Conservation (phyloP, 1,139 yeast species). For the Yamadazyma dushanensis region DNA sequence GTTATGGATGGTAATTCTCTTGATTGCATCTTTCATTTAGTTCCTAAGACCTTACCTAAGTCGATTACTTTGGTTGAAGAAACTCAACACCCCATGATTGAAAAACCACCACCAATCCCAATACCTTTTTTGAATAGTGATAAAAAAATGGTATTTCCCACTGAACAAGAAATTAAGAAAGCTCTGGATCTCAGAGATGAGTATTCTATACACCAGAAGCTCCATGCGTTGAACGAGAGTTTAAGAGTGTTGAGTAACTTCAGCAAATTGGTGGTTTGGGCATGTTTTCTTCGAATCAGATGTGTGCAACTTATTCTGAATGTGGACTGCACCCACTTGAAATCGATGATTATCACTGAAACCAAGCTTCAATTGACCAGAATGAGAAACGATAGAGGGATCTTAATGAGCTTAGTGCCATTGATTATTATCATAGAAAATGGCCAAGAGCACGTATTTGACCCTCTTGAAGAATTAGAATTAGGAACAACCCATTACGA, state of each 20-base stretch:
- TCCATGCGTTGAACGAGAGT: slow-evolving; percentile 42
- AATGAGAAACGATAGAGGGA: slow-evolving; percentile 15
- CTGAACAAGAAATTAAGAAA: slow-evolving; percentile 28
- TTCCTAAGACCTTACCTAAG: slow-evolving; percentile 18
- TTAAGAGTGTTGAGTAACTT: slow-evolving; percentile 37
- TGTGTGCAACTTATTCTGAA: slow-evolving; percentile 14
- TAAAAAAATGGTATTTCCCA: slow-evolving; percentile 36
- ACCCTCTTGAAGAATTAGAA: slow-evolving; percentile 8
- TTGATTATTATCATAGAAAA: slow-evolving; percentile 19
- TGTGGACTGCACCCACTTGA: slow-evolving; percentile 3
- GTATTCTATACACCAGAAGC: slow-evolving; percentile 35
- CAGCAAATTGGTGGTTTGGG: slow-evolving; percentile 41
- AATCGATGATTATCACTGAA: slow-evolving; percentile 24
- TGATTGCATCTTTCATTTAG: slow-evolving; percentile 12
- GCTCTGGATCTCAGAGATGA: slow-evolving; percentile 34
- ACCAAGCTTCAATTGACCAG: slow-evolving; percentile 22
- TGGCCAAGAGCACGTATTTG: slow-evolving; percentile 11
- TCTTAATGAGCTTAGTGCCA: slow-evolving; percentile 20
- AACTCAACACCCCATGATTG: slow-evolving; percentile 12
- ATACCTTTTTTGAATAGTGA: slow-evolving; percentile 43
- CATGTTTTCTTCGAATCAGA: slow-evolving; percentile 21
- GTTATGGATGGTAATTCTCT: slow-evolving; percentile 8
- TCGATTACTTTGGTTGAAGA: slow-evolving; percentile 22
- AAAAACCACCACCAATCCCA: slow-evolving; percentile 41
- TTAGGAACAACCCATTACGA: no score